Base-by-base conservation (phyloP, 768 basidiomycete genomes). In the Calocybe indica region DNA sequence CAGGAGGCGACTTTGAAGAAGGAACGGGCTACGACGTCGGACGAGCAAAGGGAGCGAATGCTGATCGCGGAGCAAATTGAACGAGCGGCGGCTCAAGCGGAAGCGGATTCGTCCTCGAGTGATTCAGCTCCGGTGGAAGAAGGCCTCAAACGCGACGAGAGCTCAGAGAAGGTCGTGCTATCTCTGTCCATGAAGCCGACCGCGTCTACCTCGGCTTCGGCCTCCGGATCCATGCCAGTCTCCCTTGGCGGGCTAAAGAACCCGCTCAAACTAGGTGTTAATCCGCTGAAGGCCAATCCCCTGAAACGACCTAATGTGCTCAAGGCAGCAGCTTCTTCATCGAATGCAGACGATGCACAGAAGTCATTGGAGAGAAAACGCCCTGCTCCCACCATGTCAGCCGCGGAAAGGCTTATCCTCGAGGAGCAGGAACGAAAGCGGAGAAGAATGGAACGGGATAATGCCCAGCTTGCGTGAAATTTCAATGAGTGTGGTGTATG, bases 41-140 rank as follows among this genome's bases (percentile, higher is more conserved):
- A 98, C 59, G 96, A 99, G 66, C 89, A 92, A 63, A 79, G 96
- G 37, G 95, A 98, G 65, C 83, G 96, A 11, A 69, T 80, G 57
- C 76, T 92, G 43, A 88, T 99, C 52, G 76, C 85, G 8, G 93
- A 96, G 57, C 95, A 99, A 68, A 98, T 99, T 47, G 91, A 90
- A 63, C 78, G 92, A 35, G 96, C 95, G 2, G 73, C 70, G 6
- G 70, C 68, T 12, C 81, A 83, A 49, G 52, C 52, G 5, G n/a
- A 30, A 13, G 68, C 63, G 10, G 65, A 62, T 40, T 73, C 67
- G 11, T 55, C 68, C 5, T 65, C 68, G 1, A 56, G 62, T 7
- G 59, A 5, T 58, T 59, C 69, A 13, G 70, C 69, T 3, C 71
- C 71, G 7, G 70, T 59, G 5, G 80, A 79, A 51, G 80, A 77